These are phyloP conservation scores for Boletus insuetus DNA, from an alignment of 768 basidiomycete genomes.

Conservation along the genomic window DNA sequence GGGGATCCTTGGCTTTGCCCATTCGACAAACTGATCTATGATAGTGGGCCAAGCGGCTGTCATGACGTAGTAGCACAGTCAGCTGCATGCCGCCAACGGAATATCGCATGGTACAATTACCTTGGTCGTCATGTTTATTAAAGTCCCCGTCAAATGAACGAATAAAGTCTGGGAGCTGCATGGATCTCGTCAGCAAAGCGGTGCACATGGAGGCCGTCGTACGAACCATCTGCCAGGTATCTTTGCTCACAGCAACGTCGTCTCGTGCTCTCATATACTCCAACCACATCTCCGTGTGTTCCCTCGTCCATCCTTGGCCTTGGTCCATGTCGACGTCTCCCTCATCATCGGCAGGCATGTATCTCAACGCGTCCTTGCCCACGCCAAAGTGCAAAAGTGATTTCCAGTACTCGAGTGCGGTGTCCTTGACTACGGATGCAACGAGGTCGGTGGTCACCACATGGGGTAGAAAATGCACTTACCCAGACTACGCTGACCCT, in stretches of 20 bases:
- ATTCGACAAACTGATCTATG: conserved; percentile 81
- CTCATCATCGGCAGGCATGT: conserved; percentile 41
- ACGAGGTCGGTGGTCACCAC: background rate
- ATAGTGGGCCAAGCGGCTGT: conserved; percentile 84
- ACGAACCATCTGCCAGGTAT: conserved; percentile 84
- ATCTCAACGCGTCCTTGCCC: conserved; percentile 59
- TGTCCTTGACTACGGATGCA: conserved; percentile 51
- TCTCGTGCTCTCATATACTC: conserved; percentile 66
- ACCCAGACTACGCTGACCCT: conserved; percentile 82
- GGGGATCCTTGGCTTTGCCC: conserved; percentile 42
- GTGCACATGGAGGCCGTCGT: conserved; percentile 2
- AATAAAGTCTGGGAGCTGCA: conserved; percentile 76
- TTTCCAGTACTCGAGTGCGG: conserved; percentile 73
- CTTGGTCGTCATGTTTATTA: conserved; percentile 71
- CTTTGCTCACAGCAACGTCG: conserved; percentile 79
- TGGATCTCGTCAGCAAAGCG: conserved; percentile 4
- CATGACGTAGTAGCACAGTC: conserved; percentile 7
- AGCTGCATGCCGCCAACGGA: background rate
- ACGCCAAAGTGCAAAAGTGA: conserved; percentile 76
- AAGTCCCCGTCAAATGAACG: conserved; percentile 73
- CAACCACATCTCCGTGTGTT: conserved; percentile 72
- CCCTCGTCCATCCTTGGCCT: conserved; percentile 57
- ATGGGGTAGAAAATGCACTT: conserved; percentile 23
- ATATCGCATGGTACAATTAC: conserved; percentile 35
- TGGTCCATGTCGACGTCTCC: conserved; percentile 42